Evolutionary conservation across 352 stramenopile genomes (phyloP), one percentile per base, ranked within the genome.

Genomic region (Globisporangium apiculatum): DNA sequence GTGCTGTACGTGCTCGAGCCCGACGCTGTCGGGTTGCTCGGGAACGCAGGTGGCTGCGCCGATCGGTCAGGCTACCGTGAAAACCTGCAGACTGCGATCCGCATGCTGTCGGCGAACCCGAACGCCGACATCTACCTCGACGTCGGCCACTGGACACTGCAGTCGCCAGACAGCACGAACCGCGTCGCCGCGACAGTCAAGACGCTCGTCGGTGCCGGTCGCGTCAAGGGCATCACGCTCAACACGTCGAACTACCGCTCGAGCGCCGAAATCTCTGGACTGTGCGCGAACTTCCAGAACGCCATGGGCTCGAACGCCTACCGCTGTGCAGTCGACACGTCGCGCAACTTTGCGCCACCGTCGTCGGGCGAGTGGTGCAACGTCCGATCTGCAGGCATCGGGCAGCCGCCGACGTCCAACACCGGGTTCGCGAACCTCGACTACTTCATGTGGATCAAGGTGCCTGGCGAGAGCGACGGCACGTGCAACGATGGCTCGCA

Each of bases 221-320:
- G 51, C 5, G 51, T 91, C 48, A 85, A 86, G 60, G 81, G 79
- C 12, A 88, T 91, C 56, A 69, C 71, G 42, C 71, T 91, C 52
- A 89, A 91, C 72, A 89, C 82, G 14, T 87, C 73, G 60, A 91
- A 91, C 69, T 91, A 89, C 53, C 79, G 79, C 56, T 72, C 75
- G 6, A 86, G 63, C 31, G 56, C 48, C 48, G 65, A 76, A n/a
- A 62, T 91, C 7, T 57, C 71, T 5, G 61, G 55, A 14, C 59
- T 87, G 5, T 91, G 79, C 61, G 62, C 48, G 41, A 84, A 68
- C 51, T 91, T 89, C 58, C 75, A 89, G 55, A 59, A 18, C n/a
- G 75, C 75, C 0, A 55, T 80, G 54, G 72, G 68, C 7, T 71
- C 67, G 31, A 71, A 51, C 2, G 55, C 66, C 8, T 52, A 83